Evolutionary conservation across 305 asterid genomes (phyloP), one percentile per base, ranked within the genome.

Genomic region (Ruellia speciosa): DNA sequence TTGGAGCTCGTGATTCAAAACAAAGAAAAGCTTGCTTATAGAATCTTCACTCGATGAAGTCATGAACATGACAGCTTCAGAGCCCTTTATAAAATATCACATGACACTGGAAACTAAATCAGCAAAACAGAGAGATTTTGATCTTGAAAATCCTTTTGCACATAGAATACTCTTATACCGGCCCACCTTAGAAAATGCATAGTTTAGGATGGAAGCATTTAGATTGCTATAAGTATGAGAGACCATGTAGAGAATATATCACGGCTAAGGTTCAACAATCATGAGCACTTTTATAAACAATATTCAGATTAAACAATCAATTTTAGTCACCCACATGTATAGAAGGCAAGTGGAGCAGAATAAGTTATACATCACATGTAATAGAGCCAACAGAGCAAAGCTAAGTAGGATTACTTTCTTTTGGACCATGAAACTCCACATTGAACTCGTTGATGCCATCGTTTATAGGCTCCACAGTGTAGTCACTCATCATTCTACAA

Each of bases 401-500:
- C 52, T 1, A 5, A 9, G 20, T 47, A 47, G 14, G 20, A 56
- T 63, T 90, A 90, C 97, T 90, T 83, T 87, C 96, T 87, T 87
- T 90, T 19, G 97, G 97, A 58, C 97, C 97, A 56, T 87, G 87
- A 71, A 90, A 90, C 61, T 81, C 79, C 67, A 90, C 96, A 49
- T 81, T 82, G 77, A 90, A 87, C 86, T 85, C 93, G 50, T 72
- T 85, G 77, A 82, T 73, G 66, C 87, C 94, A 55, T 90, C 97
- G 59, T 90, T 81, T 68, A 85, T 70, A 16, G 97, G 74, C 78
- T 90, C 96, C 70, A 90, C 96, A 0, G 62, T 56, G 70, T 90
- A 87, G 75, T 90, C 96, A 54, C 90, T 90, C 97, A 90, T 90
- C 97, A 90, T 90, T 81, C 97, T 90, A 61, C 75, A 62, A 53